Conservation (phyloP, 2,329 filamentous ascomycete genomes). For the Aspergillus quadrilineatus region DNA sequence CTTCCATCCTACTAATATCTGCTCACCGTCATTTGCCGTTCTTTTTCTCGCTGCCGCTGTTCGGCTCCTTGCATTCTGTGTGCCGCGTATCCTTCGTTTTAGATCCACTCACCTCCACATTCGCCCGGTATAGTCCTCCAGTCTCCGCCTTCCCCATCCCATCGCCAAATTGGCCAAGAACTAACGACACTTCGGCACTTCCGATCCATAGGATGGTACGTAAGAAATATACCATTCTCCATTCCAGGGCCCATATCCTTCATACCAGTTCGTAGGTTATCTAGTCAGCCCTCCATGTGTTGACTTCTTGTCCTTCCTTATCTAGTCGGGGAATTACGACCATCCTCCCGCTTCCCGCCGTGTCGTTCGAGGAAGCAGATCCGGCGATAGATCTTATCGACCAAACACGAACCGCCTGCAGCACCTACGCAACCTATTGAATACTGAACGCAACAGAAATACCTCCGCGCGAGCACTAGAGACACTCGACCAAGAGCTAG, state of each 20-base stretch:
- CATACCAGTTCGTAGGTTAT: not conserved
- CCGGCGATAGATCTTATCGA: conserved; percentile 25
- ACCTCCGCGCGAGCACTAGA: conserved; percentile 36
- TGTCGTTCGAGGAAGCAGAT: conserved; percentile 23
- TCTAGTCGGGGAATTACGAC: conserved; percentile 46
- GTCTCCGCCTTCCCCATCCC: conserved; percentile 12
- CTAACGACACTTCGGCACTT: conserved; percentile 7
- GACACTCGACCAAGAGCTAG: conserved; percentile 41
- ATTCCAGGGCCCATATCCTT: not conserved
- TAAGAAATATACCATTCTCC: conserved; percentile 4
- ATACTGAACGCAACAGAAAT: conserved; percentile 35
- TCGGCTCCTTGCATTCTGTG: not conserved
- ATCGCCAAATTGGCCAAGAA: conserved; percentile 1
- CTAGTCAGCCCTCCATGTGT: conserved; percentile 14
- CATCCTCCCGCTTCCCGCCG: conserved; percentile 41
- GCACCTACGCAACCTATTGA: conserved; percentile 41
- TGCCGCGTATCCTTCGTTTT: not conserved
- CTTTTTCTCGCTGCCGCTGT: not conserved
- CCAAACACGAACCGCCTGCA: conserved; percentile 31
- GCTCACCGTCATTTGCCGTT: conserved; percentile 2
- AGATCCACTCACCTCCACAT: not conserved
- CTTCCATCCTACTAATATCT: not conserved
- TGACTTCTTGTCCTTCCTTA: conserved; percentile 19
- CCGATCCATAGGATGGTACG: conserved; percentile 21
- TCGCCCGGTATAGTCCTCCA: conserved; percentile 15